Conservation (phyloP, 31 red algal species). For the Endocladia muricata region DNA sequence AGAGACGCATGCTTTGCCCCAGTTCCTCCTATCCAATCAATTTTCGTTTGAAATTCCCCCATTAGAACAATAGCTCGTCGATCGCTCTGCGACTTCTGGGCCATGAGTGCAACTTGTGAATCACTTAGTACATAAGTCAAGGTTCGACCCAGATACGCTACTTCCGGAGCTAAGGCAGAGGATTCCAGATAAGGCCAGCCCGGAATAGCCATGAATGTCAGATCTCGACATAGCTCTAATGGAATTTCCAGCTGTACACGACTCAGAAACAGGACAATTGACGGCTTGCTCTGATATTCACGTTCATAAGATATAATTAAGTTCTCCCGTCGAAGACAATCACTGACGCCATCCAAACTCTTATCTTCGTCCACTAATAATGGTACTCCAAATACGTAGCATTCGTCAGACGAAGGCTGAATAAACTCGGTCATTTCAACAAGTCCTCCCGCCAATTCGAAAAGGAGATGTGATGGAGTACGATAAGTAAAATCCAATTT, state of each 20-base stretch:
- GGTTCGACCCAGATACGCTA: slow-evolving; percentile 61
- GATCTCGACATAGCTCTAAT: slow-evolving; percentile 63
- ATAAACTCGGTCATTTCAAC: slow-evolving; percentile 29
- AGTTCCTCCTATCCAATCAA: slow-evolving; percentile 67
- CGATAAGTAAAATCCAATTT: slow-evolving; percentile 6
- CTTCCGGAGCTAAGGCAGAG: slow-evolving; percentile 62
- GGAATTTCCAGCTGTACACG: slow-evolving; percentile 39
- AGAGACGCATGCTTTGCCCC: slow-evolving; percentile 53
- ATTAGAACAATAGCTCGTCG: slow-evolving; percentile 56
- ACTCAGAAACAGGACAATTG: slow-evolving; percentile 46
- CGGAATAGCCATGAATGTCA: slow-evolving; percentile 52
- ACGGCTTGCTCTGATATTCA: slow-evolving; percentile 27
- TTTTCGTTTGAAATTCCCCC: slow-evolving; percentile 65
- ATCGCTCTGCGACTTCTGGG: slow-evolving; percentile 36
- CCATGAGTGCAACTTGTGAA: slow-evolving; percentile 42
- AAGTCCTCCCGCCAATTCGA: slow-evolving; percentile 45
- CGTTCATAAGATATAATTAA: slow-evolving; percentile 60
- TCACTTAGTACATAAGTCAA: slow-evolving; percentile 43
- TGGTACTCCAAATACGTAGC: slow-evolving; percentile 32
- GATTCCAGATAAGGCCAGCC: slow-evolving; percentile 74
- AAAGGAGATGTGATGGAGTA: slow-evolving; percentile 28
- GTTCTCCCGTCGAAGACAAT: slow-evolving; percentile 14
- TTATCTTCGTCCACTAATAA: neutral
- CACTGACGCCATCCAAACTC: neutral
- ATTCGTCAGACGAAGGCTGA: neutral